A percentile compares a stretch with the other conserved stretches of the same genome.
Evolutionary conservation across 2,329 filamentous ascomycete genomes (phyloP).

Genomic region (Clarireedia sp.): DNA sequence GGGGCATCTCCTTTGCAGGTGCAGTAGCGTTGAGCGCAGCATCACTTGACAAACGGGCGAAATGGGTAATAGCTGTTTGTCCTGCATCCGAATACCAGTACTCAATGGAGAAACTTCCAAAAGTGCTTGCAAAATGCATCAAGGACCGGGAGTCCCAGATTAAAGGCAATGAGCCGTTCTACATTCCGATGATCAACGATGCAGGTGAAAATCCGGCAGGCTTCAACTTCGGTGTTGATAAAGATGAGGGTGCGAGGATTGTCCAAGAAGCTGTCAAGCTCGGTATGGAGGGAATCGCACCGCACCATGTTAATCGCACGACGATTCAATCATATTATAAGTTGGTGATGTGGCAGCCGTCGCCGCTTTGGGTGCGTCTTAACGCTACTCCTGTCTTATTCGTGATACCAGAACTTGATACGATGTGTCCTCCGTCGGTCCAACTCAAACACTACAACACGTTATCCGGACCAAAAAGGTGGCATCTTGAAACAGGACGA

Average conservation of each 20-base stretch:
- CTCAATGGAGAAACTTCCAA: not conserved
- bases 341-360: not conserved
- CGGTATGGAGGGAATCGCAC: not conserved
- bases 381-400: not conserved
- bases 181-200: not conserved
- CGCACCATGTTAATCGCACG: not conserved
- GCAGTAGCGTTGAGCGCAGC: slow-evolving; percentile 32
- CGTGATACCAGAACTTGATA: not conserved
- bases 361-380: not conserved
- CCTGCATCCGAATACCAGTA: slow-evolving; percentile 11
- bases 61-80: slow-evolving; percentile 27
- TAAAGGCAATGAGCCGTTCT: not conserved
- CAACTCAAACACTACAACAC: slow-evolving; percentile 20
- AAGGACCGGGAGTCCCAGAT: not conserved
- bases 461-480: slow-evolving; percentile 20
- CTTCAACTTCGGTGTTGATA: not conserved
- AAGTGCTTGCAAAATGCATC: not conserved
- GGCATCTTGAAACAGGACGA: slow-evolving; percentile 20
- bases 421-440: slow-evolving; percentile 1
- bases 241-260: not conserved
- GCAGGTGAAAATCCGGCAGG: slow-evolving; percentile 16
- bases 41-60: slow-evolving; percentile 33
- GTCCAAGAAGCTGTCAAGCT: not conserved
- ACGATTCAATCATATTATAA: slow-evolving; percentile 1
- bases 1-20: slow-evolving; percentile 32